These are phyloP conservation scores for Neohortaea acidophila DNA, from an alignment of 495 filamentous ascomycete genomes.

Conservation along the genomic window DNA sequence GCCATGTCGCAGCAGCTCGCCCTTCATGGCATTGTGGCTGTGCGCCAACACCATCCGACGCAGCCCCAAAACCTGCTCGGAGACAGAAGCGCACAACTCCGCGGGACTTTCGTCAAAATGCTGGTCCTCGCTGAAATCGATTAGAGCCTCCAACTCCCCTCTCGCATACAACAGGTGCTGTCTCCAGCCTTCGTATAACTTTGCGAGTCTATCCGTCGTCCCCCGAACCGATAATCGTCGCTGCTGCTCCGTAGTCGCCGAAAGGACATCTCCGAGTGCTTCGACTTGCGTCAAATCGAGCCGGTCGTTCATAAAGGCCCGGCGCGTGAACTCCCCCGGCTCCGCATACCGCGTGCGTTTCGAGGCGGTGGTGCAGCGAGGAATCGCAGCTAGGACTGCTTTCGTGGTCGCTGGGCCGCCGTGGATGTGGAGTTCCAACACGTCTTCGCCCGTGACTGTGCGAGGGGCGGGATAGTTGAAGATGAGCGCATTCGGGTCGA, in stretches of 20 bases:
- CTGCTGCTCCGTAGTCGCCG: slow-evolving; percentile 88
- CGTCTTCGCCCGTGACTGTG: slow-evolving; percentile 81
- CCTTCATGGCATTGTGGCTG: slow-evolving; percentile 60
- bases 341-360: slow-evolving; percentile 69
- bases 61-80: slow-evolving; percentile 44
- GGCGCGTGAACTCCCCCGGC: slow-evolving; percentile 86
- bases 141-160: slow-evolving; percentile 85
- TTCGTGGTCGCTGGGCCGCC: slow-evolving; percentile 81
- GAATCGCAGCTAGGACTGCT: slow-evolving; percentile 66
- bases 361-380: slow-evolving; percentile 22
- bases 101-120: slow-evolving; percentile 81
- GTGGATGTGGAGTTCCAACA: slow-evolving; percentile 86
- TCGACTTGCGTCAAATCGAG: slow-evolving; percentile 89
- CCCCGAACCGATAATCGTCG: slow-evolving; percentile 71
- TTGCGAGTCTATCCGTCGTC: slow-evolving; percentile 43
- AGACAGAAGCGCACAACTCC: slow-evolving; percentile 53
- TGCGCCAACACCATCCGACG: slow-evolving; percentile 47
- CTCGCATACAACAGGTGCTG: slow-evolving; percentile 60
- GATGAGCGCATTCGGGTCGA: slow-evolving; percentile 71
- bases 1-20: slow-evolving; percentile 72
- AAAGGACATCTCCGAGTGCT: slow-evolving; percentile 68
- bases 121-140: slow-evolving; percentile 95
- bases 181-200: slow-evolving; percentile 76
- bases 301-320: slow-evolving; percentile 76
- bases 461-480: slow-evolving; percentile 76